Conservation (phyloP, 2,329 filamentous ascomycete species). For the Fusarium tupiense region DNA sequence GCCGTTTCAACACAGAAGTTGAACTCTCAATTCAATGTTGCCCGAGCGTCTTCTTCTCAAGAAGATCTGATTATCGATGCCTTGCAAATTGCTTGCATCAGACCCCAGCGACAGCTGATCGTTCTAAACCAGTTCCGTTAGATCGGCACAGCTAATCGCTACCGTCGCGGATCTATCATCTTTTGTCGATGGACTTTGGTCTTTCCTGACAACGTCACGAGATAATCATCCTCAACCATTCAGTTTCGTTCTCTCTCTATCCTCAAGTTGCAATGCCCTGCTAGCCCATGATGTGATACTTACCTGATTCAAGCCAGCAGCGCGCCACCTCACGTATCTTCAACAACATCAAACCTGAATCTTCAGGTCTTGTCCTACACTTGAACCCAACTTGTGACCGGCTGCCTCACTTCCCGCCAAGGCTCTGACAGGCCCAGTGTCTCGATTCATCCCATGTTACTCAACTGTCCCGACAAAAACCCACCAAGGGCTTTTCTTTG, state of each 20-base stretch:
- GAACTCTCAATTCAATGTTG: not conserved
- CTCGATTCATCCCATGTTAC: conserved; percentile 40
- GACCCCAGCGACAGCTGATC: conserved; percentile 25
- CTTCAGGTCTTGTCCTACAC: not conserved
- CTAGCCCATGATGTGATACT: not conserved
- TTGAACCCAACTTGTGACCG: conserved; percentile 20
- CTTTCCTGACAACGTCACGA: conserved; percentile 1
- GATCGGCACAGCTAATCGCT: conserved; percentile 30
- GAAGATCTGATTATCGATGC: conserved; percentile 7
- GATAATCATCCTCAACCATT: not conserved
- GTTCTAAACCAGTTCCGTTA: conserved; percentile 13
- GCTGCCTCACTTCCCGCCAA: conserved; percentile 31
- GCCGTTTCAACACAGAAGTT: conserved; percentile 8
- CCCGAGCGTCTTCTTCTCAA: not conserved
- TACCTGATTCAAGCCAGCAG: not conserved
- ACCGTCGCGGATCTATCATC: not conserved
- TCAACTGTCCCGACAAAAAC: conserved; percentile 10
- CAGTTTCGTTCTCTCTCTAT: not conserved
- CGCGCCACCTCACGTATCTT: not conserved
- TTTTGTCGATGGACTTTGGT: not conserved
- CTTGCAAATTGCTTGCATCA: conserved; percentile 33
- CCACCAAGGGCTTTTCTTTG: conserved; percentile 18
- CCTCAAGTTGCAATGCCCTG: not conserved
- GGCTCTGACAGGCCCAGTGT: conserved; percentile 5
- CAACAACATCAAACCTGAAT: conserved; percentile 11